Percentiles rank a stretch among this genome's conserved stretches.
Evolutionary conservation across 2,329 filamentous ascomycete species (phyloP).

Genomic region (Xylaria hypoxylon): DNA sequence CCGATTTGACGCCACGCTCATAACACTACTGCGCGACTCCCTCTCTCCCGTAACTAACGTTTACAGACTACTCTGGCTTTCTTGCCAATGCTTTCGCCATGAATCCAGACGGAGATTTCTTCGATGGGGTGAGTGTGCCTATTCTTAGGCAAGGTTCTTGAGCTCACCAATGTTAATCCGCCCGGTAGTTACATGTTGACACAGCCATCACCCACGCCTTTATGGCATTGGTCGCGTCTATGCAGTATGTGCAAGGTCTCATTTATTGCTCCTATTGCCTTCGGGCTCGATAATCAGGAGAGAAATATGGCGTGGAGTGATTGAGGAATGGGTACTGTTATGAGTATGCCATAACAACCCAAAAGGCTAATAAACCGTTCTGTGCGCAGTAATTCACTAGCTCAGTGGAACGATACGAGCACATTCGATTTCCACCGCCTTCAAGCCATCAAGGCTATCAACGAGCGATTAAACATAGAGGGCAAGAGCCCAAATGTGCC

Average conservation of each 20-base stretch:
- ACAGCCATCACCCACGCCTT: constrained; percentile 51
- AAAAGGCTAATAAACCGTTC: constrained; percentile 20
- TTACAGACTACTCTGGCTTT: constrained; percentile 49
- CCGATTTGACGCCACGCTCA: background rate
- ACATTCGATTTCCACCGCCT: constrained; percentile 52
- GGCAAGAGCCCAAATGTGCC: constrained; percentile 47
- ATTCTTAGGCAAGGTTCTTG: background rate
- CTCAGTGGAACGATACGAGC: constrained; percentile 50
- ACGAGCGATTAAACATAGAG: constrained; percentile 50
- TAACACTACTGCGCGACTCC: background rate
- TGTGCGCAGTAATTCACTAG: constrained; percentile 46
- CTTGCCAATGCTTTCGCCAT: constrained; percentile 51
- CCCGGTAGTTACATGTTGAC: constrained; percentile 48
- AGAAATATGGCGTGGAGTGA: background rate
- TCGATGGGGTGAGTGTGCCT: constrained; percentile 47
- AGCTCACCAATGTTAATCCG: constrained; percentile 25
- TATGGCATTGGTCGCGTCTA: constrained; percentile 51
- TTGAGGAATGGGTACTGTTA: background rate
- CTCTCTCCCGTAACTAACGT: constrained; percentile 28
- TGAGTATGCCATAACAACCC: background rate
- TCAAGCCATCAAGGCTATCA: constrained; percentile 51
- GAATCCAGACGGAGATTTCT: constrained; percentile 50
- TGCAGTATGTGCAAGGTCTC: constrained; percentile 44
- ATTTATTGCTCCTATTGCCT: background rate
- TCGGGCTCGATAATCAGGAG: background rate